These are phyloP conservation scores for Talaromyces piceae DNA, from an alignment of 2,329 filamentous ascomycete species.

Conservation along the genomic window DNA sequence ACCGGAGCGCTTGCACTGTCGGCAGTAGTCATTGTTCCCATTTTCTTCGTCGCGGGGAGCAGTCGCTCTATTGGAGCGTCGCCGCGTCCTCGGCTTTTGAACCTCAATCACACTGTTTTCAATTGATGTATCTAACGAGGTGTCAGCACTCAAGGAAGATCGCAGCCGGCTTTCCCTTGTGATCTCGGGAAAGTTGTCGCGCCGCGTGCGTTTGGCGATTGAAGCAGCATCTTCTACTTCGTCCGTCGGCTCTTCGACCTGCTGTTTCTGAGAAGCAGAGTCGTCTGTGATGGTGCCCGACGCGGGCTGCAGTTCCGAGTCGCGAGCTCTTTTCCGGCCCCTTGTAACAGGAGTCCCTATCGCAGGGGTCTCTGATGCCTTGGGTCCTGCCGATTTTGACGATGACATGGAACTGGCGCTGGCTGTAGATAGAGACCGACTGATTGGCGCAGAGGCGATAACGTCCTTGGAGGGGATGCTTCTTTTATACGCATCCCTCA, in stretches of 20 bases:
- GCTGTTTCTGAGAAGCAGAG: conserved; percentile 20
- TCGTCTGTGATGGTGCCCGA: conserved; percentile 12
- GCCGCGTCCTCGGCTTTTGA: background rate
- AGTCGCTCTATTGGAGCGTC: background rate
- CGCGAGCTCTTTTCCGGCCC: conserved; percentile 9
- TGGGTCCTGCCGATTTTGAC: conserved; percentile 30
- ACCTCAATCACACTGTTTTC: conserved; percentile 1
- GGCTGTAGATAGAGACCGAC: conserved; percentile 17
- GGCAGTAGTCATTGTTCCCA: conserved; percentile 87
- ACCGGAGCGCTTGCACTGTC: conserved; percentile 74
- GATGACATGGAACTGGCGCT: conserved; percentile 35
- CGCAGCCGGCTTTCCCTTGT: conserved; percentile 20
- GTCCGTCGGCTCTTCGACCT: conserved; percentile 23
- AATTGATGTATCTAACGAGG: background rate
- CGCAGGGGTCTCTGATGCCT: conserved; percentile 11
- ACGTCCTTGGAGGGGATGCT: conserved; percentile 11
- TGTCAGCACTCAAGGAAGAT: conserved; percentile 15
- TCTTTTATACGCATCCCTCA: conserved; percentile 22
- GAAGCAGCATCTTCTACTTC: conserved; percentile 15
- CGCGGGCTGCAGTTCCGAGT: conserved; percentile 7
- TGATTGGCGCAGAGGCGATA: conserved; percentile 8
- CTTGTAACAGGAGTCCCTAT: conserved; percentile 6
- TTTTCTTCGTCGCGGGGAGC: conserved; percentile 13
- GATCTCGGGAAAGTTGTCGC: conserved; percentile 18
- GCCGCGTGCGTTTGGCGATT: conserved; percentile 20